phyloP scores from a whole-genome alignment of 805 yeast species.

The Ogataea pini region DNA sequence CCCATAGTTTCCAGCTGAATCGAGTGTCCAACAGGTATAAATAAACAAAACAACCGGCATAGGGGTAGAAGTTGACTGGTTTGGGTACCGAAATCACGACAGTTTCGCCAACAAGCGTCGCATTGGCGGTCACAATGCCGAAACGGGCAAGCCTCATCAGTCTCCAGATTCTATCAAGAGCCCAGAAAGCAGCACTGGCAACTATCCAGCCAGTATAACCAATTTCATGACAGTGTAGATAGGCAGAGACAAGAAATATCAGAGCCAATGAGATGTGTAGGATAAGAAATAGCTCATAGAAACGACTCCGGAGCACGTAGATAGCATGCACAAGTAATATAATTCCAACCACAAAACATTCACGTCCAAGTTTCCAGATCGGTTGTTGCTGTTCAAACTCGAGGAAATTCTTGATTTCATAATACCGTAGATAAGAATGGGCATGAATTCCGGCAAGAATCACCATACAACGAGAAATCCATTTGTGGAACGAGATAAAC shows the following conservation, averaged over 20 bases:
- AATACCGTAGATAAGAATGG: constrained; percentile 34
- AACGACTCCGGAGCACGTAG: constrained; percentile 44
- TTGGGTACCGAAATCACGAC: constrained; percentile 38
- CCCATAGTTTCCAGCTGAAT: constrained; percentile 49
- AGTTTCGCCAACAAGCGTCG: constrained; percentile 22
- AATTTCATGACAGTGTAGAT: constrained; percentile 42
- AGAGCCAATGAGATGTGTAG: constrained; percentile 47
- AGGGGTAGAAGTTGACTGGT: constrained; percentile 46
- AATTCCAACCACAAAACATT: constrained; percentile 42
- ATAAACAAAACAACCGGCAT: constrained; percentile 62
- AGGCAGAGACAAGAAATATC: constrained; percentile 47
- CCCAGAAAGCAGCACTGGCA: constrained; percentile 42
- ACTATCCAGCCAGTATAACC: constrained; percentile 46
- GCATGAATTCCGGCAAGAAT: constrained; percentile 35
- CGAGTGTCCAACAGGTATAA: constrained; percentile 42
- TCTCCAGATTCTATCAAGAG: constrained; percentile 41
- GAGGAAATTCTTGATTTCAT: constrained; percentile 5
- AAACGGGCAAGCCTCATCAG: constrained; percentile 33
- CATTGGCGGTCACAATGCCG: constrained; percentile 28
- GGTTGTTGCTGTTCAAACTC: constrained; percentile 12
- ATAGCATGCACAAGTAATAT: constrained; percentile 48
- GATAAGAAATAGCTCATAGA: constrained; percentile 48
- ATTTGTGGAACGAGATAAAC: constrained; percentile 45
- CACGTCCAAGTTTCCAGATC: constrained; percentile 21
- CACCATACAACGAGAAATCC: constrained; percentile 40